Evolutionary conservation across 2,329 filamentous ascomycete genomes (phyloP).

Genomic region (Exophiala viscosa): DNA sequence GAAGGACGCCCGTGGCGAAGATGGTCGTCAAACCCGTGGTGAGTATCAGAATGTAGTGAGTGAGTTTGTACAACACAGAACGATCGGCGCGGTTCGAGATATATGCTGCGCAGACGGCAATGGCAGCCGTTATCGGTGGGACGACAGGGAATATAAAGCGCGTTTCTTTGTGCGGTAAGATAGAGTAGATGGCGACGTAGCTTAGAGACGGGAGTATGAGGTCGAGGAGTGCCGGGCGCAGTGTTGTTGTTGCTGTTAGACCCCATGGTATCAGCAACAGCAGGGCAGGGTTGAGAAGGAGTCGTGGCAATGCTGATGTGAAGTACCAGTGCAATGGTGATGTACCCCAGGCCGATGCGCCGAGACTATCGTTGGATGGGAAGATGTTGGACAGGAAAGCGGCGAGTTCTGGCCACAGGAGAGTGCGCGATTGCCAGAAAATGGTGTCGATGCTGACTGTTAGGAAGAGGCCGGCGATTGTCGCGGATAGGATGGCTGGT

Average conservation of each 20-base stretch:
- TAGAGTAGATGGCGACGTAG: conserved; percentile 76
- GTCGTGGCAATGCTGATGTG: conserved; percentile 70
- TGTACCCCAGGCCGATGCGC: conserved; percentile 78
- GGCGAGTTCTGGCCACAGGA: conserved; percentile 83
- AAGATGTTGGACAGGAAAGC: conserved; percentile 91
- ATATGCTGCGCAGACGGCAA: conserved; percentile 69
- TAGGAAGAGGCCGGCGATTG: conserved; percentile 61
- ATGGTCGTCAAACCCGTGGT: conserved; percentile 61
- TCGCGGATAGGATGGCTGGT: conserved; percentile 62
- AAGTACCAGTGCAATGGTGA: conserved; percentile 87
- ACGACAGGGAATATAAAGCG: conserved; percentile 90
- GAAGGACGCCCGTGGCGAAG: conserved; percentile 65
- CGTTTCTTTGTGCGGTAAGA: conserved; percentile 93
- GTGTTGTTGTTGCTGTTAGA: neutral
- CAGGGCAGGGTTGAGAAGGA: conserved; percentile 70
- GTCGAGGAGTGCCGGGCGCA: conserved; percentile 50
- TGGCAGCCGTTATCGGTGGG: conserved; percentile 73
- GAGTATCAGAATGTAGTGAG: conserved; percentile 53
- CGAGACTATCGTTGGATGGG: conserved; percentile 55
- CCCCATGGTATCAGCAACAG: conserved; percentile 40
- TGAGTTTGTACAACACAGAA: conserved; percentile 52
- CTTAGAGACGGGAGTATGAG: conserved; percentile 62
- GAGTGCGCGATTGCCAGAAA: conserved; percentile 74
- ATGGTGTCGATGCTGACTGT: conserved; percentile 81
- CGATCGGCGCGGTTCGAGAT: conserved; percentile 66